Percentiles rank a stretch among this genome's conserved stretches.
phyloP scores from a whole-genome alignment of 176 grass and related monocot genomes.

The Tuctoria greenei region DNA sequence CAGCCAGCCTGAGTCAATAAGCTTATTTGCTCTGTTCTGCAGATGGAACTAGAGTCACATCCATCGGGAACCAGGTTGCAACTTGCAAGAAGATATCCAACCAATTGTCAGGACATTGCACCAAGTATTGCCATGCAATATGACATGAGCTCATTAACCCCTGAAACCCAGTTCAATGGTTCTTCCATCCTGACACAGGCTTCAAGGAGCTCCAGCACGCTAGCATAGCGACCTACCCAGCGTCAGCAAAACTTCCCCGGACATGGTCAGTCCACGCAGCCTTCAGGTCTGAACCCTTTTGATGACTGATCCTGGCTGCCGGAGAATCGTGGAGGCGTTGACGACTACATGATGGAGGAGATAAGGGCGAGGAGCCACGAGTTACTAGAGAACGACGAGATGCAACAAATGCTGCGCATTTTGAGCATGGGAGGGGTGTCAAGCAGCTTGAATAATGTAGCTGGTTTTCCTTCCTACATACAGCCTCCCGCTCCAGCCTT shows the following conservation, averaged over 20 bases:
- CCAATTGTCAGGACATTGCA: slow-evolving; percentile 41
- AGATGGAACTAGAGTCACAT: slow-evolving; percentile 40
- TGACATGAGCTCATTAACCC: slow-evolving; percentile 43
- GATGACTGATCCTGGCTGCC: slow-evolving; percentile 50
- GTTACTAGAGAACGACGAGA: slow-evolving; percentile 89
- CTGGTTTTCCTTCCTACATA: slow-evolving; percentile 50
- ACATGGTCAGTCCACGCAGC: slow-evolving; percentile 42
- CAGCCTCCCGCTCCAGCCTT: slow-evolving; percentile 46
- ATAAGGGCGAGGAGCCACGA: slow-evolving; percentile 86
- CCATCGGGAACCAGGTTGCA: slow-evolving; percentile 43
- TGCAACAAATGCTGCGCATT: slow-evolving; percentile 87
- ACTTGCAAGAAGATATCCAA: slow-evolving; percentile 37
- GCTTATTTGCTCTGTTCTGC: slow-evolving; percentile 40
- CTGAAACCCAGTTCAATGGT: slow-evolving; percentile 55
- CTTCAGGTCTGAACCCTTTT: slow-evolving; percentile 40
- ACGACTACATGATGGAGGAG: slow-evolving; percentile 87
- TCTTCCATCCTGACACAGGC: slow-evolving; percentile 43
- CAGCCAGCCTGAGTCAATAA: slow-evolving; percentile 17
- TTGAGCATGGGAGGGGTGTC: slow-evolving; percentile 60
- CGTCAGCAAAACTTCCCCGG: slow-evolving; percentile 48
- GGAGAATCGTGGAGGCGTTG: slow-evolving; percentile 38
- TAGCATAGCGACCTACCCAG: slow-evolving; percentile 53
- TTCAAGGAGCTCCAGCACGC: slow-evolving; percentile 43
- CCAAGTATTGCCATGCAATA: slow-evolving; percentile 49
- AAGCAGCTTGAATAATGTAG: slow-evolving; percentile 36